Base-by-base conservation (phyloP, 345 rosid species). In the Durio zibethinus region DNA sequence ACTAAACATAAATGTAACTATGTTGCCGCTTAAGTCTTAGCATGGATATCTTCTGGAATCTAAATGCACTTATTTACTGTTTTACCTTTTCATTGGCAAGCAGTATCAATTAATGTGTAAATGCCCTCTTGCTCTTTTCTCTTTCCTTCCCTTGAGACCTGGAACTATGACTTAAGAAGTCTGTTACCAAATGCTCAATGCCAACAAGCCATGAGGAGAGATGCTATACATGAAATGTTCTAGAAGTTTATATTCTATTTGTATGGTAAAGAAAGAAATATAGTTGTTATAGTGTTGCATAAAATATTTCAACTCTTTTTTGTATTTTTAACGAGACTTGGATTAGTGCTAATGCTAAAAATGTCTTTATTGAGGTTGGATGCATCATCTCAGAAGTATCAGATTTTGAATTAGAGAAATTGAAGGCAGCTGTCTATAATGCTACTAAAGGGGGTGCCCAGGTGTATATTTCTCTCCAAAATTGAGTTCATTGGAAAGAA, bases 361-460 rank as follows among this genome's bases (percentile, higher is more conserved):
- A 56, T 69, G 31, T 68, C 20, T 63, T 81, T 81, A 72, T 18
- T 70, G 82, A 91, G 97, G 91, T 90, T 40, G 94, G 94, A 25
- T 85, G 91, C 87, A 79, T 88, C 77, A 81, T 83, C 79, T 73
- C 85, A 38, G 90, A 87, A 81, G 76, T 82, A 74, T 84, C 84
- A 21, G 92, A 85, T 82, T 81, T 74, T 77, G 84, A 89, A 75
- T 80, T 79, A 43, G 84, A 89, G 80, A 84, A 80, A n/a, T 73
- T 90, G 82, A 87, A 82, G 83, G 80, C 82, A 73, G 78, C 72
- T 74, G 80, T 88, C 47, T 67, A 53, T 81, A 80, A 76, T 75
- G 73, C 83, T 76, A 75, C 62, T 5, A 69, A 42, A 78, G 84
- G 52, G 29, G 82, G 67, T 76, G 80, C 80, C 78, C 92, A 91